Evolutionary conservation across 129 eudicot genomes (phyloP), one percentile per base, ranked within the genome.

Genomic region (Kitagawia praeruptora): DNA sequence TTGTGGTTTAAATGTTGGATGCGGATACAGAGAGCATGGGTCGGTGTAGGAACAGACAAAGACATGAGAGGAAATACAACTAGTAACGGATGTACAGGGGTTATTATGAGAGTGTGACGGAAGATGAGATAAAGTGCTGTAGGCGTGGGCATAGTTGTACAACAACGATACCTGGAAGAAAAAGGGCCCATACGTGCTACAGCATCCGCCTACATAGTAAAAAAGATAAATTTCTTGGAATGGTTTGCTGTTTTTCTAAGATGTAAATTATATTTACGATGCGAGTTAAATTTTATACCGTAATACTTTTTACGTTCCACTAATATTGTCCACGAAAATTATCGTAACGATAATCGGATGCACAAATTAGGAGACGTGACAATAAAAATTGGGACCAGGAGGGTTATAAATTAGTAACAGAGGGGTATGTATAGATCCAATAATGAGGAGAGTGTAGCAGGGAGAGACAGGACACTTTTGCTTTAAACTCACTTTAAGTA

Each of bases 101-200:
- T n/a, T 61, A 61, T 25, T 25, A 61, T 61, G 69, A 61, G 34
- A 61, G 69, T 61, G 69, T 61, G 69, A 61, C 69, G 34, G 69
- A 61, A n/a, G 34, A 61, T 25, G 34, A n/a, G 34, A 61, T 61
- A 2, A 51, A 51, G 58, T 16, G 58, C n/a, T 51, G 8, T 16
- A 51, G 58, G 58, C 58, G 58, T 51, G 58, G 58, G 58, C 0
- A 51, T 51, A 49, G 21, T 49, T 15, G 53, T 47, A 56, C 64
- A 7, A 56, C 9, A 53, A 53, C 10, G 21, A 6, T 53, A 53
- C 63, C 10, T 21, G 9, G 53, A 13, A 8, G 28, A 56, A 56
- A 21, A 21, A 19, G 14, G 25, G 12, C 28, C 28, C 64, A 23
- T 56, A 23, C 64, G 28, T 56, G 64, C 64, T 34, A 34, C 37